These are phyloP conservation scores for Pseudogymnoascus sp. DNA, from an alignment of 2,329 filamentous ascomycete genomes.

Conservation along the genomic window DNA sequence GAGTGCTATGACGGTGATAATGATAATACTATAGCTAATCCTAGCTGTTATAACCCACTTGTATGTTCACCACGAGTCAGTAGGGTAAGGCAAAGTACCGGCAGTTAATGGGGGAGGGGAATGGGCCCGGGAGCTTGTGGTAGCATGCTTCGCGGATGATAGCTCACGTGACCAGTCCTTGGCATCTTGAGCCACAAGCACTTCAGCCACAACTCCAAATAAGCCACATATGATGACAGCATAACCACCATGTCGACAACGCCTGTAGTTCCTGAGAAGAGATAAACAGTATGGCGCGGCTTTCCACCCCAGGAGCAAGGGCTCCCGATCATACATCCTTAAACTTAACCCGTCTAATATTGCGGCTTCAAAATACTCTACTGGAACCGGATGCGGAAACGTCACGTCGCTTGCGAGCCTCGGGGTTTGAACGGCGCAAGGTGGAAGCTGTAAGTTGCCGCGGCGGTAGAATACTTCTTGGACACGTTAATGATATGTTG, in stretches of 20 bases:
- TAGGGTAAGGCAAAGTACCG: neutral
- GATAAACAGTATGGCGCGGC: conserved; percentile 10
- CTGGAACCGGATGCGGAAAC: conserved; percentile 56
- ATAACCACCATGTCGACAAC: conserved; percentile 5
- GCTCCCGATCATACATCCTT: conserved; percentile 22
- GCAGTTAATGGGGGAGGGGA: neutral
- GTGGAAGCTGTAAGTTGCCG: conserved; percentile 44
- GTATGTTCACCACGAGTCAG: neutral
- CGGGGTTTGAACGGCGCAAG: conserved; percentile 60
- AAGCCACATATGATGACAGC: conserved; percentile 11
- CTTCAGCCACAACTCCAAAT: conserved; percentile 1
- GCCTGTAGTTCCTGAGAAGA: conserved; percentile 1
- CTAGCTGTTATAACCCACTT: neutral
- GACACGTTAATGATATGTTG: neutral
- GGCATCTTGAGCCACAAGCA: neutral
- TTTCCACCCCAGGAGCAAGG: conserved; percentile 3
- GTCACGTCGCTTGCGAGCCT: conserved; percentile 51
- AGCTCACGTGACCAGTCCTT: neutral
- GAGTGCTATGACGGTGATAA: neutral
- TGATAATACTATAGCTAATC: neutral
- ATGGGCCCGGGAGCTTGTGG: neutral
- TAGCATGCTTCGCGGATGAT: neutral
- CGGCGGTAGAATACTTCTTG: neutral
- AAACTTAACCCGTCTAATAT: conserved; percentile 58
- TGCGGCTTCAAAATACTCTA: conserved; percentile 59